Evolutionary conservation across 2,329 filamentous ascomycete species (phyloP).

Genomic region (Fusarium napiforme): DNA sequence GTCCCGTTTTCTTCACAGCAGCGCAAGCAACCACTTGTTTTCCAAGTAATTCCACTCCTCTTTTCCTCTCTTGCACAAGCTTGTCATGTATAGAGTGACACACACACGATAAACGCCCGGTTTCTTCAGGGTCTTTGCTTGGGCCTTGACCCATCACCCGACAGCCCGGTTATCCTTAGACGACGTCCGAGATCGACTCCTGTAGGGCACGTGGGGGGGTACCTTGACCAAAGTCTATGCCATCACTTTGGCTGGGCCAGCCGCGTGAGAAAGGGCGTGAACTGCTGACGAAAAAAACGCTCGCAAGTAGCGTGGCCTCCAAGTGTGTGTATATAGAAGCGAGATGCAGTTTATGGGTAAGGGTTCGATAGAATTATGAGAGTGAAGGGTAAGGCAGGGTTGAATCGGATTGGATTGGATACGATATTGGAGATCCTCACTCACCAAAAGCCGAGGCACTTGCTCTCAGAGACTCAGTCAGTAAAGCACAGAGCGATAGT

Average conservation of each 20-base stretch:
- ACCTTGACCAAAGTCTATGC: conserved; percentile 18
- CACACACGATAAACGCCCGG: conserved; percentile 31
- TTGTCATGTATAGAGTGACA: conserved; percentile 38
- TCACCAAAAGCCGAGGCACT: conserved; percentile 38
- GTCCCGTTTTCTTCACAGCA: conserved; percentile 16
- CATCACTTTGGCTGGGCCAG: conserved; percentile 6
- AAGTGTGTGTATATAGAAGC: conserved; percentile 17
- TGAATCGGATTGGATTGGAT: conserved; percentile 23
- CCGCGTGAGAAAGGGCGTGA: conserved; percentile 21
- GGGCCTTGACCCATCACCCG: conserved; percentile 34
- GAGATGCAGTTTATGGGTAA: conserved; percentile 17
- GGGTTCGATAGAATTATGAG: conserved; percentile 26
- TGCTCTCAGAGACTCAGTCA: conserved; percentile 9
- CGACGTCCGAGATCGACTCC: conserved; percentile 37
- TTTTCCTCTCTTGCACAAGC: conserved; percentile 14
- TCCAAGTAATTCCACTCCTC: conserved; percentile 11
- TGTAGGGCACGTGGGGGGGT: conserved; percentile 42
- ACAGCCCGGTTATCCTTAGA: conserved; percentile 22
- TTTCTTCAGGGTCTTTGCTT: conserved; percentile 29
- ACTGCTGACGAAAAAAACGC: conserved; percentile 2
- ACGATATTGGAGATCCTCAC: conserved; percentile 22
- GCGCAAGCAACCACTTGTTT: conserved; percentile 18
- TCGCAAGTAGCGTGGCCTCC: conserved; percentile 3
- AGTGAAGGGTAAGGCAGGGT: conserved; percentile 9
- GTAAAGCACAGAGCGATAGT: conserved; percentile 21